Evolutionary conservation across 2,329 filamentous ascomycete species (phyloP).

Genomic region (Penicillium hesseltinei): DNA sequence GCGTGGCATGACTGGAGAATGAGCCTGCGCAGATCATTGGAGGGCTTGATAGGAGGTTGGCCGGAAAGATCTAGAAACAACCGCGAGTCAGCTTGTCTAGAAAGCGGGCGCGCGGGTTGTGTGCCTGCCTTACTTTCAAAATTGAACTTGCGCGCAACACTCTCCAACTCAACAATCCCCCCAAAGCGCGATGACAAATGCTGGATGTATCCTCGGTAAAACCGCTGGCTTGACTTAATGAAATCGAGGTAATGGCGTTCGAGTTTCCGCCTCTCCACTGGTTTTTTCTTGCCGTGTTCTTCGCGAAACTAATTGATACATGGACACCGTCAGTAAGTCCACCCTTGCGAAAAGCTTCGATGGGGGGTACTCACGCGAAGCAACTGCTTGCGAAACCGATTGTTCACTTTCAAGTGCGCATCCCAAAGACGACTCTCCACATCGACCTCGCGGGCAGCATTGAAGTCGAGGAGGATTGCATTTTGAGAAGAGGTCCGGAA

Average conservation of each 20-base stretch:
- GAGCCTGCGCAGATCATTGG: constrained; percentile 53
- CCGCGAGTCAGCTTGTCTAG: constrained; percentile 6
- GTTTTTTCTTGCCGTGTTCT: constrained; percentile 51
- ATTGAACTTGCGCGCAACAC: constrained; percentile 53
- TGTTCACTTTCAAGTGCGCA: constrained; percentile 73
- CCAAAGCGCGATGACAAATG: constrained; percentile 63
- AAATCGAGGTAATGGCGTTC: constrained; percentile 80
- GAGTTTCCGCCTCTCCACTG: constrained; percentile 69
- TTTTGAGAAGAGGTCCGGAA: constrained; percentile 71
- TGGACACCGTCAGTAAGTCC: constrained; percentile 9
- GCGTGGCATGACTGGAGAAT: constrained; percentile 75
- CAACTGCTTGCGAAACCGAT: constrained; percentile 70
- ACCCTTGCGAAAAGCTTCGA: background rate
- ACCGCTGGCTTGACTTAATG: constrained; percentile 81
- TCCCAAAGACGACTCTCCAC: constrained; percentile 75
- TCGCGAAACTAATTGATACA: constrained; percentile 46
- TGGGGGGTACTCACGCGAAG: constrained; percentile 46
- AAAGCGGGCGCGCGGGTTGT: background rate
- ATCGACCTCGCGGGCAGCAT: constrained; percentile 52
- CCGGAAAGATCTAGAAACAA: constrained; percentile 41
- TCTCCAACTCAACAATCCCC: constrained; percentile 57
- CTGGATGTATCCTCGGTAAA: constrained; percentile 84
- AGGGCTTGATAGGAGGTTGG: constrained; percentile 47
- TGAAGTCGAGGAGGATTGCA: constrained; percentile 66
- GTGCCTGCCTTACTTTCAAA: constrained; percentile 41